Evolutionary conservation across 495 filamentous ascomycete genomes (phyloP), one percentile per base, ranked within the genome.

Genomic region (Trichoderma erinaceum): DNA sequence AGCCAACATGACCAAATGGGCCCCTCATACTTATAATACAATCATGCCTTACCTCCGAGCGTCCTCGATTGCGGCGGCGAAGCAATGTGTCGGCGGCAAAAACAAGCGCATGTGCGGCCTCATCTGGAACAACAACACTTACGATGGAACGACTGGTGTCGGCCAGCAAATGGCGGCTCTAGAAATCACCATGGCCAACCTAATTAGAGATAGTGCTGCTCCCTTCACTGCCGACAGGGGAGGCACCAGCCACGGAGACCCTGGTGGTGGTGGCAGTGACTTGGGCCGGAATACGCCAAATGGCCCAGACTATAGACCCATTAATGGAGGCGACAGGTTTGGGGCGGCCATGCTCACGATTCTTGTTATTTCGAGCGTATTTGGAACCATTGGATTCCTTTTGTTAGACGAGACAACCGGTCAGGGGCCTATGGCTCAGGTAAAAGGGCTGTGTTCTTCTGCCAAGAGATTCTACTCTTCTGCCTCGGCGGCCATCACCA

Each of bases 81-180:
- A 76, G 43, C 82, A 87, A 48, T 96, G 92, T 68, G 82, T 77
- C 1, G 85, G 87, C 35, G 83, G 83, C 35, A 68, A 70, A 25
- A 87, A 87, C 69, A 75, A 82, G 13, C 83, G 84, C n/a, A 84
- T 84, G 56, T 96, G 92, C 74, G 90, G 91, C 0, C 73, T 90
- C 63, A 83, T 80, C 56, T 97, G 92, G 92, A 75, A 80, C 38
- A 73, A 74, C 16, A 74, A 74, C 13, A 70, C 70, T n/a, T 79
- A 77, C 71, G 91, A 93, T 73, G 85, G 84, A 6, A 76, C 74
- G 41, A 79, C 68, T 29, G 88, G 88, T 5, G 82, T 90, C 12
- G 89, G 90, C 4, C 87, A 92, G 76, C 86, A 91, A 73, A 86
- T 93, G 84, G 84, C 84, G 6, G 88, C 86, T 2, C 79, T 93